Evolutionary conservation across 345 rosid species (phyloP), one percentile per base, ranked within the genome.

Genomic region (Acer yangbiense): DNA sequence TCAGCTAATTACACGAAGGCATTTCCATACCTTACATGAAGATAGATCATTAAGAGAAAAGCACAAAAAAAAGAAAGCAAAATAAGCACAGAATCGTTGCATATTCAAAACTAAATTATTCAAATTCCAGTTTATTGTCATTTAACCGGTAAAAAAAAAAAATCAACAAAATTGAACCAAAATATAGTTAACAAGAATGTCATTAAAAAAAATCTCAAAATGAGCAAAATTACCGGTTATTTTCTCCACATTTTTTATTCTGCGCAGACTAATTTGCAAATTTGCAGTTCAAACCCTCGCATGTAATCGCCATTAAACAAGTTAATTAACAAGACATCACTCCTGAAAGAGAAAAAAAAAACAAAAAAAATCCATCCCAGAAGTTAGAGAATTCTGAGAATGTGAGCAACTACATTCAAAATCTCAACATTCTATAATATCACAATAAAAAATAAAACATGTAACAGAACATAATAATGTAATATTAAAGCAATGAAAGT

Each of bases 171-270:
- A 69, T 8, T 3, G 35, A 55, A 3, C 13, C 3, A 66, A n/a
- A 35, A 12, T 12, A 9, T 57, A 21, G 10, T 41, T 54, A 16
- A 54, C 63, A 50, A 61, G 52, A 46, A 52, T 2, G 6, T 46
- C 18, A 69, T n/a, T 43, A 41, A 65, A 46, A 11, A 43, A 9
- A 29, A 65, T 29, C n/a, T 3, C 6, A 4, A 35, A 4, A 23
- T 9, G 63, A 70, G 55, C 25, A 44, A 79, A 75, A 32, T 81
- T 48, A 78, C 84, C 84, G 25, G 50, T 23, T 32, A 74, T 21
- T 57, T 61, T 54, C 21, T 52, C 20, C 52, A 25, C 74, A 16
- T 62, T 73, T 46, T 68, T 67, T 72, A 77, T 67, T 64, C 11
- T 17, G 16, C 58, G 57, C 18, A 20, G 58, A 62, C 69, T 27